phyloP scores from a whole-genome alignment of 75 land plant species.

The Pinus tabuliformis region DNA sequence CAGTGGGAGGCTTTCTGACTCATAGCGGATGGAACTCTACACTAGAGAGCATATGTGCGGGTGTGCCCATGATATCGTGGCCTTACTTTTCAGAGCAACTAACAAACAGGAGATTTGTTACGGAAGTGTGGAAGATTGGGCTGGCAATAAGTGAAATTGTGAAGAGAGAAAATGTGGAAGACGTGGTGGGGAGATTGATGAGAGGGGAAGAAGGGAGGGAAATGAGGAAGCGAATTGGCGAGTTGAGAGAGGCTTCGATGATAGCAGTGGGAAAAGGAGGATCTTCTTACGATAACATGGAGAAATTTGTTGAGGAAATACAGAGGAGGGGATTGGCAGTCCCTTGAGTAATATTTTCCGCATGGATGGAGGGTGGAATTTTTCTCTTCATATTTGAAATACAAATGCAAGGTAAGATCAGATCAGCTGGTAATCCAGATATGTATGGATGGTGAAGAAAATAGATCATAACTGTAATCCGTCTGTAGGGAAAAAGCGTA shows the following conservation, averaged over 20 bases:
- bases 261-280: not conserved
- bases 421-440: no score
- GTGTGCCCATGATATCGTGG: constrained; percentile 11
- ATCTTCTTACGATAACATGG: not conserved
- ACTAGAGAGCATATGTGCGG: constrained; percentile 7
- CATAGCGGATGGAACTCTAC: constrained; percentile 17
- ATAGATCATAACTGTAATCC: no score
- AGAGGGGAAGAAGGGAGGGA: not conserved
- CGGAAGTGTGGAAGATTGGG: not conserved
- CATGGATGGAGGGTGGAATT: no score
- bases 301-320: not conserved
- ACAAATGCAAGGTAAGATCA: no score
- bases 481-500: no score
- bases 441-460: no score
- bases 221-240: not conserved
- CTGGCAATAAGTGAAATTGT: not conserved
- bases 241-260: not conserved
- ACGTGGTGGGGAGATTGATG: not conserved
- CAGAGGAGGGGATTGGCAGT: not conserved
- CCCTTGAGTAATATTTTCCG: no score
- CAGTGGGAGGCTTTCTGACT: constrained; percentile 15
- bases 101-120: not conserved
- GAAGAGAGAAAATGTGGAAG: not conserved
- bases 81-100: not conserved
- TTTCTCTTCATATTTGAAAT: no score